Base-by-base conservation (phyloP, 1,139 yeast species). In the Wickerhamomyces sp. region DNA sequence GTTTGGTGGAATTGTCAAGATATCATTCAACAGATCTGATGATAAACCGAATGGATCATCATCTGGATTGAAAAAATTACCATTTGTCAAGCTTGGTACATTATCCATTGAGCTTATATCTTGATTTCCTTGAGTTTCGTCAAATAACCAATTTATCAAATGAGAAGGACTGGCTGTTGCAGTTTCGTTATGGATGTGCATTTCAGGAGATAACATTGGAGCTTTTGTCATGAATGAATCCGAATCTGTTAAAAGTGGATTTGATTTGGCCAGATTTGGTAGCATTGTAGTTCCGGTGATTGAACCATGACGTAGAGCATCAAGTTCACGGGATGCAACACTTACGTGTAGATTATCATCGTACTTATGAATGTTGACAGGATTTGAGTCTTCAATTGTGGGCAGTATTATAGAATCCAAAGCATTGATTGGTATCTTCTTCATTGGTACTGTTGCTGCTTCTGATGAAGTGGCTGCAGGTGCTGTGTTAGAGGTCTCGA, bases 91-190 rank as follows among this genome's bases (percentile, higher is more conserved):
- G 27, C 50, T 53, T 26, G 58, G 55, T 5, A 44, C 47, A 3
- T 51, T 32, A 11, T 51, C 57, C 6, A 46, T n/a, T 3, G 32
- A 23, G 6, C 38, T 36, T 10, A 44, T 30, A 11, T 51, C 46
- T 27, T 43, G n/a, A 10, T 47, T 46, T 6, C 49, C 46, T 33
- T 49, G 49, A 9, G 53, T 49, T 6, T 56, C 60, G 36, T 59
- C 63, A 45, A 58, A 60, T 10, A 61, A 37, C 66, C 66, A 62
- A 44, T 56, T 60, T 40, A 62, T 60, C 35, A 62, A 46, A 30
- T 52, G 45, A 1, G 59, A 56, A 2, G 62, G 61, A 13, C 52
- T 48, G 7, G 59, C 52, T 2, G 55, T 50, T 13, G 40, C 27
- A 4, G 54, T 47, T 18, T 43, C 42, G 30, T 37, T 27, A 23